A percentile compares a stretch with the other conserved stretches of the same genome.
These are phyloP conservation scores for Geotrichum europaeum DNA, from an alignment of 1,139 yeast species.

Conservation along the genomic window DNA sequence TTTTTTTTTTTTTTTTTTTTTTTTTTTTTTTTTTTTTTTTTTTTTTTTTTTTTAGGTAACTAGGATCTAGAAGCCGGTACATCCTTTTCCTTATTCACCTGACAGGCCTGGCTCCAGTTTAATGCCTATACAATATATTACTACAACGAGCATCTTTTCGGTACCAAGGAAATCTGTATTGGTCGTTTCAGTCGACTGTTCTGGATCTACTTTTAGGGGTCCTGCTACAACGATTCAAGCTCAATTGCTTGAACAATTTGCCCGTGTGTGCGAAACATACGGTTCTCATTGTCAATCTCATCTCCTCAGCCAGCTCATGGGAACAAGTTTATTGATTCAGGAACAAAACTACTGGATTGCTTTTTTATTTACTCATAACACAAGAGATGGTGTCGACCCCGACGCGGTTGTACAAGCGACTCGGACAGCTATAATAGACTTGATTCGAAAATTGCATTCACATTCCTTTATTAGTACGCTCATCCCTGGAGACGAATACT, in stretches of 20 bases:
- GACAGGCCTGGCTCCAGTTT: background rate
- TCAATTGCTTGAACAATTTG: conserved; percentile 37
- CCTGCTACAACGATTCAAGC: background rate
- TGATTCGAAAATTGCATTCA: conserved; percentile 38
- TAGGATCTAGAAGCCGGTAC: background rate
- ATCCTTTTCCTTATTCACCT: background rate
- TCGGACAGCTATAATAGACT: conserved; percentile 42
- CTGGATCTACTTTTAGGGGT: background rate
- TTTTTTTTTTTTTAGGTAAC: background rate
- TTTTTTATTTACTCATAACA: conserved; percentile 51
- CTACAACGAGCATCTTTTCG: background rate
- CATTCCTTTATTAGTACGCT: conserved; percentile 11
- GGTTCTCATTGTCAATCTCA: conserved; percentile 41
- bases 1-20: background rate
- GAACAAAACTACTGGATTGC: conserved; percentile 41
- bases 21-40: background rate
- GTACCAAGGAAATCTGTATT: background rate
- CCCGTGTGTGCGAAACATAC: conserved; percentile 47
- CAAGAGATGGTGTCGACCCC: background rate
- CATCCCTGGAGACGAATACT: conserved; percentile 16
- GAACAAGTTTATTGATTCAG: conserved; percentile 48
- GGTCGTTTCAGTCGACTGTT: background rate
- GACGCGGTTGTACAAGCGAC: conserved; percentile 48
- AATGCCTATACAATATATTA: background rate
- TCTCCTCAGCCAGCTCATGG: conserved; percentile 39